Percentiles rank a stretch among this genome's conserved stretches.
phyloP scores from a whole-genome alignment of 106 monocot genomes.

The Apostasia shenzhenica region DNA sequence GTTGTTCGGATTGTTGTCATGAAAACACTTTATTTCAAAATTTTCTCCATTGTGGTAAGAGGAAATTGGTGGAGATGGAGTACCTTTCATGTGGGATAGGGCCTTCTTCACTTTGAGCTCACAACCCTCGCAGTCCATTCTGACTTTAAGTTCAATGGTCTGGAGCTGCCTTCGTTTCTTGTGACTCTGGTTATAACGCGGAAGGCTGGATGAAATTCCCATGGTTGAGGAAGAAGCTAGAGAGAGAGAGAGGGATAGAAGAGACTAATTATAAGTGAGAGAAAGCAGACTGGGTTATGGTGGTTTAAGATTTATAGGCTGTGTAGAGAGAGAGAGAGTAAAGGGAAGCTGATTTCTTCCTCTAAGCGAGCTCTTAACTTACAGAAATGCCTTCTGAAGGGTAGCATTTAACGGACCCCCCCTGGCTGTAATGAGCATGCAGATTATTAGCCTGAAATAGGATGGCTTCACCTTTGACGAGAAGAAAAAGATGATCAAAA shows the following conservation, averaged over 20 bases:
- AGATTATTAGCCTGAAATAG: not conserved
- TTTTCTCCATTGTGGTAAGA: not conserved
- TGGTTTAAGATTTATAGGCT: too few relatives aligned
- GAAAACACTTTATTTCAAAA: too few relatives aligned
- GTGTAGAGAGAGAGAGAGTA: too few relatives aligned
- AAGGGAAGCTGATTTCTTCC: too few relatives aligned
- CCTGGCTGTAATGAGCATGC: not conserved
- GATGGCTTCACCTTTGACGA: not conserved
- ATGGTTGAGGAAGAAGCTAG: conserved; percentile 30
- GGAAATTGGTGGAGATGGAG: not conserved
- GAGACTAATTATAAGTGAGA: not conserved
- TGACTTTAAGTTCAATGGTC: conserved; percentile 50
- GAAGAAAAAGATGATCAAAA: not conserved
- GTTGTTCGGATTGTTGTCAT: too few relatives aligned
- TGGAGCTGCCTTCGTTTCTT: conserved; percentile 48
- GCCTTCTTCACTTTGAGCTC: conserved; percentile 52
- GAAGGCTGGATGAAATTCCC: conserved; percentile 28
- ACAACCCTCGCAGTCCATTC: conserved; percentile 62
- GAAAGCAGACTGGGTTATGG: not conserved
- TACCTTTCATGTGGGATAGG: conserved; percentile 52
- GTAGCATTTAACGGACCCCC: too few relatives aligned
- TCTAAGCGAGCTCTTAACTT: too few relatives aligned
- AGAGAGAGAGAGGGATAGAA: not conserved
- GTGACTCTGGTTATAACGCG: conserved; percentile 19
- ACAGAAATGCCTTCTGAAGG: too few relatives aligned